Evolutionary conservation across 257 asterid genomes (phyloP).

Genomic region (Solanum chiquidenum): DNA sequence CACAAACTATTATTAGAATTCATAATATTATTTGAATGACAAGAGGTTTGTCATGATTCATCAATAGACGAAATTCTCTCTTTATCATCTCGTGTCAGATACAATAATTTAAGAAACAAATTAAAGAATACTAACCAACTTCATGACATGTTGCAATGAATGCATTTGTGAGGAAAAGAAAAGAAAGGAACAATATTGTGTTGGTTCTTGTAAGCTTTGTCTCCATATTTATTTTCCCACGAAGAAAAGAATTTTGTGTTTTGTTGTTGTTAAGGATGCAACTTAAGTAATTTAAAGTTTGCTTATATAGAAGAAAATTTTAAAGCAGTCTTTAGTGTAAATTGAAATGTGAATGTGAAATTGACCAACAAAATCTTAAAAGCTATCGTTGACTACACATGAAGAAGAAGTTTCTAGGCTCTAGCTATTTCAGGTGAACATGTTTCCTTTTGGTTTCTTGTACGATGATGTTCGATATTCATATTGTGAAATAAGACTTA

Average conservation of each 20-base stretch:
- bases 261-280: background rate
- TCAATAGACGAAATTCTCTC: background rate
- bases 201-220: background rate
- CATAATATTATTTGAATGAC: background rate
- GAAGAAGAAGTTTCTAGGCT: background rate
- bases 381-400: background rate
- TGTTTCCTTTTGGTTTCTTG: background rate
- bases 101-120: background rate
- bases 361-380: background rate
- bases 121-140: slow-evolving; percentile 22
- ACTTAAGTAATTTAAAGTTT: too few relatives aligned
- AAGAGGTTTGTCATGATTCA: too few relatives aligned
- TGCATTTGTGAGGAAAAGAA: slow-evolving; percentile 17
- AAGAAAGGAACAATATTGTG: slow-evolving; percentile 3
- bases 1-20: too few relatives aligned
- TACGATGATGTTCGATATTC: rapidly evolving
- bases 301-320: too few relatives aligned
- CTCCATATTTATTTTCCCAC: background rate
- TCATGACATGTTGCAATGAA: slow-evolving; percentile 27
- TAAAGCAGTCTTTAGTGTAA: background rate
- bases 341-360: background rate
- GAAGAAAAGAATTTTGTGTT: background rate
- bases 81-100: background rate
- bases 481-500: background rate
- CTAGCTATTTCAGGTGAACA: background rate